Conservation (phyloP, 352 stramenopile species). For the Pilasporangium apinafurcum region DNA sequence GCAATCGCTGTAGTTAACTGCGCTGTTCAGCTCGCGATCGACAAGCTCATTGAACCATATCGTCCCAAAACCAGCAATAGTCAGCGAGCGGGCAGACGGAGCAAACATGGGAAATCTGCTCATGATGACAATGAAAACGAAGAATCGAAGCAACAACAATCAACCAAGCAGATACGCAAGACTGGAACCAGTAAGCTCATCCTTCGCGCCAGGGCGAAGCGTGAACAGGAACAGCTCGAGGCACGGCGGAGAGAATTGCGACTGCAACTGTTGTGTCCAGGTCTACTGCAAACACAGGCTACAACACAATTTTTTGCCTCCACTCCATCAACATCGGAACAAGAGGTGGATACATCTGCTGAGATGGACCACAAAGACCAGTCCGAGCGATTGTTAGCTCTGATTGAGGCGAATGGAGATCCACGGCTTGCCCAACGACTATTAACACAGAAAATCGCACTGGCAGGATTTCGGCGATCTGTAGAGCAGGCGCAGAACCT, state of each 20-base stretch:
- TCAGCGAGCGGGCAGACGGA: slow-evolving; percentile 2
- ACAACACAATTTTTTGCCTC: background rate
- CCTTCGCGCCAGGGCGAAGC: slow-evolving; percentile 13
- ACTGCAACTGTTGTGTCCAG: slow-evolving; percentile 34
- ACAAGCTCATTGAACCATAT: slow-evolving; percentile 18
- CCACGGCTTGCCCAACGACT: slow-evolving; percentile 27
- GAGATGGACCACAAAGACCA: background rate
- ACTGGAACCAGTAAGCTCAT: background rate
- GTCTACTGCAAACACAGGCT: background rate
- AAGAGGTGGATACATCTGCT: background rate
- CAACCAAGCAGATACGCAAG: background rate
- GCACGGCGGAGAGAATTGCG: slow-evolving; percentile 21
- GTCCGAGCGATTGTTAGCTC: slow-evolving; percentile 32
- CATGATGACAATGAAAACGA: background rate
- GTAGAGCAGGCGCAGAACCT: slow-evolving; percentile 38
- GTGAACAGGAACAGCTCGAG: slow-evolving; percentile 26
- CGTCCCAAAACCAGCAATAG: background rate
- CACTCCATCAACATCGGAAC: background rate
- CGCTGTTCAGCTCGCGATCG: slow-evolving; percentile 23
- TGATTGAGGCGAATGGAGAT: slow-evolving; percentile 50
- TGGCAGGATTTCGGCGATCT: slow-evolving; percentile 26
- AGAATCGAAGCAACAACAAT: no score
- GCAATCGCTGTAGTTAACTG: slow-evolving; percentile 22
- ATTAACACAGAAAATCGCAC: slow-evolving; percentile 15
- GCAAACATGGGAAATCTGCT: background rate